phyloP scores from a whole-genome alignment of 2,329 filamentous ascomycete genomes.

The Aureobasidium sp. region DNA sequence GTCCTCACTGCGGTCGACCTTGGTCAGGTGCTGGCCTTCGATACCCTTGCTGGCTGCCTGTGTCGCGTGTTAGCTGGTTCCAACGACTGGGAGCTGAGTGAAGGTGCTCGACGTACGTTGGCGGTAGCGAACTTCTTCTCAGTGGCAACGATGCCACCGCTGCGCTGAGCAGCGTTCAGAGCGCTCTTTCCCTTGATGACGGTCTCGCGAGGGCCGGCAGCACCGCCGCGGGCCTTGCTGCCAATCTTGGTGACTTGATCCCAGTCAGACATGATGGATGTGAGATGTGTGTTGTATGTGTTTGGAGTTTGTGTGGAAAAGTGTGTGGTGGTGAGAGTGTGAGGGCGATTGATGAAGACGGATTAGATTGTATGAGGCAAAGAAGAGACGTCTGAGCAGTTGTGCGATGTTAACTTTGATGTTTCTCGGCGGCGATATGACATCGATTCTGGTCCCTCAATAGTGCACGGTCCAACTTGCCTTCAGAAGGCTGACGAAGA shows the following conservation, averaged over 20 bases:
- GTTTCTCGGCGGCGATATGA: conserved; percentile 8
- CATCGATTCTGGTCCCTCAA: not conserved
- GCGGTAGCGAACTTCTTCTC: conserved; percentile 84
- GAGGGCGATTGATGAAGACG: not conserved
- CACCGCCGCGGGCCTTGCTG: conserved; percentile 66
- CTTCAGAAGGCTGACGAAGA: too few relatives aligned
- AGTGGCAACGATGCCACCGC: conserved; percentile 65
- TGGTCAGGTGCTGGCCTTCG: conserved; percentile 92
- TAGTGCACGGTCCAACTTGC: not conserved
- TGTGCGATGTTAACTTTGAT: not conserved
- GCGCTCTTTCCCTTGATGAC: conserved; percentile 77
- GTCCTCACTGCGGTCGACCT: conserved; percentile 94
- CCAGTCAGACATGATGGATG: conserved; percentile 59
- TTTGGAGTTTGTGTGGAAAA: not conserved
- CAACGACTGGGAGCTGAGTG: not conserved
- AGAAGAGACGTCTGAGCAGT: not conserved
- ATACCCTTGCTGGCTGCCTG: conserved; percentile 26
- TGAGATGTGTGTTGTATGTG: conserved; percentile 14
- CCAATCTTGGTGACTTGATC: conserved; percentile 88
- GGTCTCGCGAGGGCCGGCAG: conserved; percentile 64
- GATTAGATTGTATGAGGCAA: not conserved
- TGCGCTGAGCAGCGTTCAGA: conserved; percentile 82
- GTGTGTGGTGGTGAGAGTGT: not conserved
- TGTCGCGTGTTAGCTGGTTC: conserved; percentile 37
- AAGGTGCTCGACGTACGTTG: conserved; percentile 57